These are phyloP conservation scores for Aspergillus ibericus DNA, from an alignment of 2,329 filamentous ascomycete species.

Conservation along the genomic window DNA sequence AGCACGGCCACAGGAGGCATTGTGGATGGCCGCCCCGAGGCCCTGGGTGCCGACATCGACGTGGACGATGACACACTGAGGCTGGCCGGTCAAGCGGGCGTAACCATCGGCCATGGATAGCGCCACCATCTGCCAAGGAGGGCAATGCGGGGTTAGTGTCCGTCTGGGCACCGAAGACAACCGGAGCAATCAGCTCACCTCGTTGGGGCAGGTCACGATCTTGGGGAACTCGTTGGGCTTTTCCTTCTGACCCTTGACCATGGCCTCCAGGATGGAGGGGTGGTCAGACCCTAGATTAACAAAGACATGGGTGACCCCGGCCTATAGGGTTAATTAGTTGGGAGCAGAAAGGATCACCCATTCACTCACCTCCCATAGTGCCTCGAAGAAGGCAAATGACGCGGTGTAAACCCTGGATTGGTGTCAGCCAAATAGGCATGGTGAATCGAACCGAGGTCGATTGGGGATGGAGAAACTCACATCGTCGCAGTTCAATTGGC, in stretches of 20 bases:
- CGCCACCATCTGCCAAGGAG: slow-evolving; percentile 67
- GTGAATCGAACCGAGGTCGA: not conserved
- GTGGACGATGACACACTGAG: slow-evolving; percentile 76
- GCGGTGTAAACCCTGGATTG: slow-evolving; percentile 59
- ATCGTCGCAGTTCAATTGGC: slow-evolving; percentile 3
- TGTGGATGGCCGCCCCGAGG: slow-evolving; percentile 75
- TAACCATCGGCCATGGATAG: slow-evolving; percentile 83
- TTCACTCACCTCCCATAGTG: slow-evolving; percentile 55
- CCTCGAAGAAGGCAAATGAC: slow-evolving; percentile 80
- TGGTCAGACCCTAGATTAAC: slow-evolving; percentile 60
- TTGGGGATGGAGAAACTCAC: not conserved
- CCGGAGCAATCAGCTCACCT: slow-evolving; percentile 52
- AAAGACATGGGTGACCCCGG: slow-evolving; percentile 53
- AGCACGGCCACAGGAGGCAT: slow-evolving; percentile 71
- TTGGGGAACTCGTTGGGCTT: slow-evolving; percentile 64
- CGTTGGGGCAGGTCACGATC: slow-evolving; percentile 78
- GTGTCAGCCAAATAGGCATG: not conserved
- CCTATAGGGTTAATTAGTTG: slow-evolving; percentile 30
- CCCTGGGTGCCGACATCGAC: slow-evolving; percentile 82
- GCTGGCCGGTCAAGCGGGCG: slow-evolving; percentile 68
- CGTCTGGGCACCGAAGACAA: not conserved
- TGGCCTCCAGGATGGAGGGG: slow-evolving; percentile 76
- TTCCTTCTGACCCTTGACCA: slow-evolving; percentile 72
- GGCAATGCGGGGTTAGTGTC: slow-evolving; percentile 16
- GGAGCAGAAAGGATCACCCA: slow-evolving; percentile 4